Conservation (phyloP, 371 early-diverging fungal species). For the Mortierella sp. region DNA sequence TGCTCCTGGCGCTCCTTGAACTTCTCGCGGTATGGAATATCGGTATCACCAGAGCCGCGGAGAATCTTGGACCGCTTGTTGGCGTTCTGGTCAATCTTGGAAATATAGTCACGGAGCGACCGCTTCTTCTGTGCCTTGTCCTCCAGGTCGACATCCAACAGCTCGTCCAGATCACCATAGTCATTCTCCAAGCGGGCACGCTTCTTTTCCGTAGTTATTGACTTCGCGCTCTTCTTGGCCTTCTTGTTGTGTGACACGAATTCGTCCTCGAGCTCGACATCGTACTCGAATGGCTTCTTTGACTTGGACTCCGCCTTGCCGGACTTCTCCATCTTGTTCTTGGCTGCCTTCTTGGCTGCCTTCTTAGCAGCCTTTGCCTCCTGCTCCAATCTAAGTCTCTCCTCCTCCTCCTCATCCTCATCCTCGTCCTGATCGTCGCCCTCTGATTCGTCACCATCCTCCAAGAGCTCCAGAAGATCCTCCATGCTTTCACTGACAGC, state of each 20-base stretch:
- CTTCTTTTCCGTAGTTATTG: slow-evolving; percentile 59
- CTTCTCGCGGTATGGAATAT: slow-evolving; percentile 82
- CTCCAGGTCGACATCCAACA: slow-evolving; percentile 84
- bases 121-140: slow-evolving; percentile 83
- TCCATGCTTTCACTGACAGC: slow-evolving; percentile 56
- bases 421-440: slow-evolving; percentile 25
- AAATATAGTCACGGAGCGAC: slow-evolving; percentile 80
- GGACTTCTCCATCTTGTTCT: slow-evolving; percentile 28
- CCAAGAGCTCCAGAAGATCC: slow-evolving; percentile 55
- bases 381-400: slow-evolving; percentile 31
- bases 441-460: slow-evolving; percentile 34
- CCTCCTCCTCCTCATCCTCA: slow-evolving; percentile 45
- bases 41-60: slow-evolving; percentile 79
- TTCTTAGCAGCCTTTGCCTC: slow-evolving; percentile 21
- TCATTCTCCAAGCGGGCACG: slow-evolving; percentile 69
- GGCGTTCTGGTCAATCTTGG: slow-evolving; percentile 78
- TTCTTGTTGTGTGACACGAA: slow-evolving; percentile 58
- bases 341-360: slow-evolving; percentile 25
- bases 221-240: slow-evolving; percentile 44
- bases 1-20: slow-evolving; percentile 64
- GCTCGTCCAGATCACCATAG: slow-evolving; percentile 83
- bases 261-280: slow-evolving; percentile 60
- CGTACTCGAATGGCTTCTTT: slow-evolving; percentile 41
- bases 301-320: slow-evolving; percentile 23
- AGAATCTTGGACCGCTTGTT: slow-evolving; percentile 63